A percentile compares a stretch with the other conserved stretches of the same genome.
Conservation (phyloP, 495 filamentous ascomycete species). For the Penicillium daleae region DNA sequence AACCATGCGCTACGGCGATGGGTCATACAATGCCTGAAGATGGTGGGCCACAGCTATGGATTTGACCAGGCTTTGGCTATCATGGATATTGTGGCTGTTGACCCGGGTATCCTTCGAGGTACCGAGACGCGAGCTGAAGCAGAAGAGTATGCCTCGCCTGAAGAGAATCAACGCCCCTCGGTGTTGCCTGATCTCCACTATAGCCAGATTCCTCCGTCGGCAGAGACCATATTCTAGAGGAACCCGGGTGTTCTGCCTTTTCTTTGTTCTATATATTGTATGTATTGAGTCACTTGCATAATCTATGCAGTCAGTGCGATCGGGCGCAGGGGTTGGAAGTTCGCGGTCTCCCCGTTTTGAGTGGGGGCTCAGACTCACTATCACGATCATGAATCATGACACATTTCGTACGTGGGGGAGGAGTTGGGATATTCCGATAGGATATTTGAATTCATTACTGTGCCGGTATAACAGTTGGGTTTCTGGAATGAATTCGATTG, state of each 20-base stretch:
- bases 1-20: conserved; percentile 43
- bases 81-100: conserved; percentile 40
- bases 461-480: background rate
- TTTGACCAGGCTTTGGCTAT: conserved; percentile 53
- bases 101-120: conserved; percentile 32
- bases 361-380: background rate
- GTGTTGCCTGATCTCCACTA: conserved; percentile 1
- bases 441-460: background rate
- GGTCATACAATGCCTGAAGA: conserved; percentile 44
- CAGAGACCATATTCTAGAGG: background rate
- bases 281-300: background rate
- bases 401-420: background rate
- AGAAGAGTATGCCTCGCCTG: conserved; percentile 4
- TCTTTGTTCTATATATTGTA: no score
- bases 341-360: background rate
- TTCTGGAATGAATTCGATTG: background rate
- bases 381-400: conserved; percentile 1
- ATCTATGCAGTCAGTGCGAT: background rate
- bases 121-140: conserved; percentile 13
- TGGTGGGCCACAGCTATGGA: conserved; percentile 51
- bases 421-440: background rate
- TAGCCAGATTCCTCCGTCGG: conserved; percentile 1
- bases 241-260: background rate
- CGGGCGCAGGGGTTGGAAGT: background rate
- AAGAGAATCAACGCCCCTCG: background rate